Evolutionary conservation across 1,284 basidiomycete species (phyloP).

Genomic region (Fistulina hepatica): DNA sequence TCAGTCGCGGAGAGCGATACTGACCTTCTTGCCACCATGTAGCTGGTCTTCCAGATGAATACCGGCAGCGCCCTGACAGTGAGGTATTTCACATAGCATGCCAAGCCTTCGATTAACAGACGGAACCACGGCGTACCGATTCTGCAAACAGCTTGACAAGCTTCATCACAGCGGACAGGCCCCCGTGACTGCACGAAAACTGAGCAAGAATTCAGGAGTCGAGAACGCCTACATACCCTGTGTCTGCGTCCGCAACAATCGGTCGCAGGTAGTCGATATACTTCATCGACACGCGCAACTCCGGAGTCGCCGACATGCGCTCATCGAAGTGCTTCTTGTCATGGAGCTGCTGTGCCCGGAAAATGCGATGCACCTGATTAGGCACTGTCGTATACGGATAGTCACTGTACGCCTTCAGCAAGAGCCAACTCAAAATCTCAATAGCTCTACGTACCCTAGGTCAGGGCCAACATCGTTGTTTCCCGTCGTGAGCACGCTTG

Average conservation of each 20-base stretch:
- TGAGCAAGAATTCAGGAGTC: conserved; percentile 6
- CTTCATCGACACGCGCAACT: conserved; percentile 56
- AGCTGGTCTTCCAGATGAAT: conserved; percentile 91
- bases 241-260: conserved; percentile 92
- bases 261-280: conserved; percentile 86
- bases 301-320: conserved; percentile 55
- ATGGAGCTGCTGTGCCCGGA: conserved; percentile 78
- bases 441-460: conserved; percentile 59
- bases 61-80: conserved; percentile 76
- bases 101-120: neutral
- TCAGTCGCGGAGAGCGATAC: conserved; percentile 3
- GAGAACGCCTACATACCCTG: conserved; percentile 48
- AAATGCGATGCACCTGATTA: conserved; percentile 81
- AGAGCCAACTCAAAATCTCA: conserved; percentile 4
- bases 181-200: conserved; percentile 58
- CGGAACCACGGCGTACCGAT: conserved; percentile 39
- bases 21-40: conserved; percentile 80
- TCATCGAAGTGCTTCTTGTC: conserved; percentile 85
- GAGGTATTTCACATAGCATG: conserved; percentile 5
- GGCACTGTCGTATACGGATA: conserved; percentile 94
- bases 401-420: conserved; percentile 38
- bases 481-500: conserved; percentile 81
- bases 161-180: conserved; percentile 94
- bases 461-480: conserved; percentile 97
- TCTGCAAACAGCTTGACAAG: conserved; percentile 88